Conservation (phyloP, 75 land plant genomes). For the Pinus tabuliformis region DNA sequence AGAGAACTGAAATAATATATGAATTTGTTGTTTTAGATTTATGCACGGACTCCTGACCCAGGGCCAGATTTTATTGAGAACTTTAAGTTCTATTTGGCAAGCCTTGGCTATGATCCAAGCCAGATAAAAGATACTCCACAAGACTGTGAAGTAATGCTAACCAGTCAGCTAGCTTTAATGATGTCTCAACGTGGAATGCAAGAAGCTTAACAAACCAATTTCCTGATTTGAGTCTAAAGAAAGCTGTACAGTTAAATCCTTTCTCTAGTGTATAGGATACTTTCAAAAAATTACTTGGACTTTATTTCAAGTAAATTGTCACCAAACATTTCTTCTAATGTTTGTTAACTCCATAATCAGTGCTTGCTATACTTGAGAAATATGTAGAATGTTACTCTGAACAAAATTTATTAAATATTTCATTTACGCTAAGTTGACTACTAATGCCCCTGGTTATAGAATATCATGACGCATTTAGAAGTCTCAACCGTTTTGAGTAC, state of each 20-base stretch:
- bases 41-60: slow-evolving; percentile 88
- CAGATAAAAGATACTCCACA: slow-evolving; percentile 95
- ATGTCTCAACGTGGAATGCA: slow-evolving; percentile 70
- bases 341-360: no score
- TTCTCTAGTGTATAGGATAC: slow-evolving; percentile 87
- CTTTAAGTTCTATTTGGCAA: slow-evolving; percentile 59
- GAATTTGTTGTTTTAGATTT: slow-evolving; percentile 45
- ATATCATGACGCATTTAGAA: no score
- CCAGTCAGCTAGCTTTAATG: slow-evolving; percentile 62
- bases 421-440: no score
- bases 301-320: slow-evolving; percentile 64
- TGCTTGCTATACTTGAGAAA: no score
- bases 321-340: neutral
- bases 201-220: slow-evolving; percentile 76
- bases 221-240: slow-evolving; percentile 57
- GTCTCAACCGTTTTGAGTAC: no score
- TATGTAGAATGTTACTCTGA: no score
- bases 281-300: slow-evolving; percentile 77
- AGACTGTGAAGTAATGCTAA: slow-evolving; percentile 84
- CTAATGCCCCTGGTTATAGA: no score
- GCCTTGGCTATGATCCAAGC: slow-evolving; percentile 75
- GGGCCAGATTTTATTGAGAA: slow-evolving; percentile 80
- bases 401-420: no score
- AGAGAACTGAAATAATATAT: no score
- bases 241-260: slow-evolving; percentile 62